These are phyloP conservation scores for Quercus wislizeni DNA, from an alignment of 306 rosid species.

Conservation along the genomic window DNA sequence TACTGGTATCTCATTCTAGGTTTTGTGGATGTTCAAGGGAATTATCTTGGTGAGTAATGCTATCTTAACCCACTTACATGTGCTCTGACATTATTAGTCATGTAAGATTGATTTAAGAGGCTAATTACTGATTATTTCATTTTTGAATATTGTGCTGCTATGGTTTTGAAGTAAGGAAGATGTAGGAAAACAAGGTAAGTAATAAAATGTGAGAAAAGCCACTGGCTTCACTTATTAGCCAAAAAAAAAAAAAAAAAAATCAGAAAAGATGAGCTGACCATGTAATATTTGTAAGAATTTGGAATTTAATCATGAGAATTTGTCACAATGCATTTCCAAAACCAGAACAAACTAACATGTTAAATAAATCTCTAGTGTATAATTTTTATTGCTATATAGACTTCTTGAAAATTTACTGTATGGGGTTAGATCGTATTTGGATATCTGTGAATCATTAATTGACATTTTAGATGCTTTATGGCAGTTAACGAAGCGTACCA, in stretches of 20 bases:
- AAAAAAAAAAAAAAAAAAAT: too few species aligned
- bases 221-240: too few species aligned
- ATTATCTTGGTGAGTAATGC: constrained; percentile 52
- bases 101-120: neutral
- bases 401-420: neutral
- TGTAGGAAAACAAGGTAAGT: too few species aligned
- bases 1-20: constrained; percentile 69
- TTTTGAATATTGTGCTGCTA: neutral
- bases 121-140: neutral
- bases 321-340: too few species aligned
- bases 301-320: too few species aligned
- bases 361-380: neutral
- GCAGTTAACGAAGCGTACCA: constrained; percentile 77
- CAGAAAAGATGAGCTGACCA: too few species aligned
- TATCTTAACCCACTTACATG: neutral
- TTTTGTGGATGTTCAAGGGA: constrained; percentile 70
- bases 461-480: neutral
- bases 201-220: too few species aligned
- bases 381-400: too few species aligned
- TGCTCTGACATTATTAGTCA: neutral
- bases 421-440: neutral
- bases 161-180: too few species aligned
- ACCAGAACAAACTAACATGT: neutral
- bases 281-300: too few species aligned
- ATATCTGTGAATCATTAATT: neutral